These are phyloP conservation scores for Acanthamoeba sp. DNA, from an alignment of 208 protist species.

Conservation along the genomic window DNA sequence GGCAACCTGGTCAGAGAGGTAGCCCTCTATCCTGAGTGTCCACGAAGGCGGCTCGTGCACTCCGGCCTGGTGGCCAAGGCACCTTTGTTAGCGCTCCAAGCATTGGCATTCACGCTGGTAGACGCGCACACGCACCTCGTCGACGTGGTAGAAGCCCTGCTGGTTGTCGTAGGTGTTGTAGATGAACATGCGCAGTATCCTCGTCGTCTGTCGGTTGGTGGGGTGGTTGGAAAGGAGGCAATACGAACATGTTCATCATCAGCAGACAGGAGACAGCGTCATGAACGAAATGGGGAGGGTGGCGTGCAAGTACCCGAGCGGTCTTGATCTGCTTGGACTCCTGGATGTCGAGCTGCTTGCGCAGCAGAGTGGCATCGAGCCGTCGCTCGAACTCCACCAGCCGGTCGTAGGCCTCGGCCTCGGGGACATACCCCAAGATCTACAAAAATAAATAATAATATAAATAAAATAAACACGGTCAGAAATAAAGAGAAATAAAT, in stretches of 20 bases:
- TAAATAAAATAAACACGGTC: too few relatives aligned
- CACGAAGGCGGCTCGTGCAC: constrained; percentile 59
- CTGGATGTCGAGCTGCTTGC: constrained; percentile 63
- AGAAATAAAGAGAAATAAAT: neutral
- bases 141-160: constrained; percentile 49
- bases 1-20: constrained; percentile 22
- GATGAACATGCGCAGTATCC: constrained; percentile 67
- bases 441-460: neutral
- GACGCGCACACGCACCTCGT: neutral
- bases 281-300: too few relatives aligned
- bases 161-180: constrained; percentile 75
- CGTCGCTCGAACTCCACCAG: constrained; percentile 51
- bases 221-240: neutral
- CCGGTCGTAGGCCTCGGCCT: constrained; percentile 20
- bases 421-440: constrained; percentile 43
- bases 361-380: constrained; percentile 42
- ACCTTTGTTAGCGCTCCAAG: neutral
- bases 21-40: constrained; percentile 59
- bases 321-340: constrained; percentile 55
- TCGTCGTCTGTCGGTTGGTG: neutral
- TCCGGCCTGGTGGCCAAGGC: neutral
- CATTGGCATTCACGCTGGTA: neutral
- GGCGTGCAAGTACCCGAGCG: neutral
- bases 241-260: neutral
- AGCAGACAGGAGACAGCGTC: neutral